phyloP scores from a whole-genome alignment of 805 yeast genomes.

The Teunomyces stri region DNA sequence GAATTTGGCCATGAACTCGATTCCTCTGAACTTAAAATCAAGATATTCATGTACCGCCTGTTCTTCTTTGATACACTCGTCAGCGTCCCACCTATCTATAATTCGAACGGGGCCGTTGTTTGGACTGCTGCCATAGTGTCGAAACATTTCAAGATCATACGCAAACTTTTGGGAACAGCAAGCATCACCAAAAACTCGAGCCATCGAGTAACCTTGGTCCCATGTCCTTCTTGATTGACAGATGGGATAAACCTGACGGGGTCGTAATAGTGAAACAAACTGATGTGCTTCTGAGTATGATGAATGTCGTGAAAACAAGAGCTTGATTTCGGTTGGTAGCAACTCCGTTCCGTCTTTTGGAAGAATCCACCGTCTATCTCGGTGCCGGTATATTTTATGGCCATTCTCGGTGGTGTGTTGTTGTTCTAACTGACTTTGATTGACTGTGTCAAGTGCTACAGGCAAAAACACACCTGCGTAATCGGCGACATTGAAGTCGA shows the following conservation, averaged over 20 bases:
- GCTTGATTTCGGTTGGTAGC: constrained; percentile 34
- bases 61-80: constrained; percentile 28
- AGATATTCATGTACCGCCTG: constrained; percentile 15
- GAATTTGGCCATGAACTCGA: constrained; percentile 4
- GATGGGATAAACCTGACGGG: constrained; percentile 45
- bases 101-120: constrained; percentile 17
- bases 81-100: constrained; percentile 34
- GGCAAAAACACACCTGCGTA: constrained; percentile 30
- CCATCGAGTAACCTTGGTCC: constrained; percentile 38
- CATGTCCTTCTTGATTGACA: constrained; percentile 32
- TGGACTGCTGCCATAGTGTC: constrained; percentile 13
- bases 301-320: constrained; percentile 47
- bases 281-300: constrained; percentile 40
- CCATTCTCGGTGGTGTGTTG: constrained; percentile 19
- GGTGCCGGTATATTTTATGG: constrained; percentile 19
- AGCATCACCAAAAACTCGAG: constrained; percentile 38
- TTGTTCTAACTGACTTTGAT: constrained; percentile 13
- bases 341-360: constrained; percentile 24
- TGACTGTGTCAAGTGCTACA: constrained; percentile 14
- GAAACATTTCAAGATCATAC: constrained; percentile 14
- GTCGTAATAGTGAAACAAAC: constrained; percentile 34
- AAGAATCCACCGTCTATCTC: constrained; percentile 27
- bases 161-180: constrained; percentile 16
- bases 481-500: constrained; percentile 36
- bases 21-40: constrained; percentile 10